Evolutionary conservation across 192 early-diverging fungal species (phyloP), one percentile per base, ranked within the genome.

Genomic region (Umbelopsis ramanniana): DNA sequence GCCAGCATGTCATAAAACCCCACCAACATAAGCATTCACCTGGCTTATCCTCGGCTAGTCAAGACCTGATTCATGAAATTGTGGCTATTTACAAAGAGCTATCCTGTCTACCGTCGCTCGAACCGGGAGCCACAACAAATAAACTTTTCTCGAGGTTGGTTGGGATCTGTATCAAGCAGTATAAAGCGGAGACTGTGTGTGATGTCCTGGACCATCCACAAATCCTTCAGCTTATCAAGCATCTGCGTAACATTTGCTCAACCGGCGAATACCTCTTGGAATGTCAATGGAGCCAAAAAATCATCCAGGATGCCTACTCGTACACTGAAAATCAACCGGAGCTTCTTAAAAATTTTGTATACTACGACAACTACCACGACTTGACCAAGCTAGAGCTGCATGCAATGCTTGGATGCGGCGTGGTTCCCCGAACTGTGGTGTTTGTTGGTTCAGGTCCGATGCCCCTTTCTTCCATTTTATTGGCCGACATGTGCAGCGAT

Each of bases 381-480:
- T 40, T 78, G 48, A 63, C 72, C 14, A 47, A 57, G 4, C 21
- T 78, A n/a, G 76, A 78, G 52, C 21, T 66, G 6, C 37, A 67
- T 55, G 69, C 72, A 2, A 37, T 78, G 15, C 33, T 63, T 11
- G 76, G 72, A n/a, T 68, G 73, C 0, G 66, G 68, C 5, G 72
- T 69, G 14, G 29, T 29, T 0, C 33, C 73, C n/a, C 9, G 45
- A 0, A 54, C 53, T 5, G 50, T 78, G 33, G 69, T 67, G 7
- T 78, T 73, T 66, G 48, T 78, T 33, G 76, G 76, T 1, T 67
- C 72, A 45, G 76, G 76, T n/a, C 76, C 76, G 4, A 26, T 78
- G 26, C 76, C 76, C 5, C 21, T 78, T 4, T 71, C 72, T 17
- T 70, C 72, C 2, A 74, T 78, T 4, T 12, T 71, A 3, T 55